Evolutionary conservation across 2,329 filamentous ascomycete genomes (phyloP).

Genomic region (Venturia aucupariae): DNA sequence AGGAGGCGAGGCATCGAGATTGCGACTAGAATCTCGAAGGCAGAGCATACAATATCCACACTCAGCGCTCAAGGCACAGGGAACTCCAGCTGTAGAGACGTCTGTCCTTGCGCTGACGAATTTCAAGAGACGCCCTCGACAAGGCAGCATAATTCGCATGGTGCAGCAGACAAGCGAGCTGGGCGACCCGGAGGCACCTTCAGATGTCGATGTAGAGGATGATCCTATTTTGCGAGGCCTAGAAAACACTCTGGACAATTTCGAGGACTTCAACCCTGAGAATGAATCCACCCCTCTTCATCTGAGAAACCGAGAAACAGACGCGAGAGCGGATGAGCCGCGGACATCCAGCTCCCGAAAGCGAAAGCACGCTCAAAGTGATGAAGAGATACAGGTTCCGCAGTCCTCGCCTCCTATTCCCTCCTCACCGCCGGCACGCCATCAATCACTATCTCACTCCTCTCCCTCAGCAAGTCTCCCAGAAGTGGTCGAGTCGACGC

Average conservation of each 20-base stretch:
- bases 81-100: constrained; percentile 35
- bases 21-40: constrained; percentile 6
- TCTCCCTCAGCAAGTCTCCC: constrained; percentile 21
- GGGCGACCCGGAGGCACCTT: constrained; percentile 24
- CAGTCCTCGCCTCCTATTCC: constrained; percentile 30
- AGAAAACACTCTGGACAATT: constrained; percentile 27
- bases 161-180: constrained; percentile 34
- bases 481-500: constrained; percentile 25
- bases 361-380: constrained; percentile 25
- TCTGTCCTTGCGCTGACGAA: constrained; percentile 42
- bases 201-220: constrained; percentile 36
- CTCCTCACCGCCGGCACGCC: constrained; percentile 22
- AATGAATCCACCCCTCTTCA: constrained; percentile 60
- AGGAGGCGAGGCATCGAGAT: constrained; percentile 9
- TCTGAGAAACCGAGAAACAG: constrained; percentile 15
- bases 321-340: constrained; percentile 18
- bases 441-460: background rate
- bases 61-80: constrained; percentile 18
- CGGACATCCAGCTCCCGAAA: constrained; percentile 28
- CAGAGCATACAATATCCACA: background rate
- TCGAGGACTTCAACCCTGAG: constrained; percentile 47
- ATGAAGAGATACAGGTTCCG: constrained; percentile 28
- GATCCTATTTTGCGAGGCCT: constrained; percentile 32
- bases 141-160: constrained; percentile 41
- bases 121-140: constrained; percentile 40